phyloP scores from a whole-genome alignment of 1,139 yeast genomes.

The Arxiozyma slooffiae region DNA sequence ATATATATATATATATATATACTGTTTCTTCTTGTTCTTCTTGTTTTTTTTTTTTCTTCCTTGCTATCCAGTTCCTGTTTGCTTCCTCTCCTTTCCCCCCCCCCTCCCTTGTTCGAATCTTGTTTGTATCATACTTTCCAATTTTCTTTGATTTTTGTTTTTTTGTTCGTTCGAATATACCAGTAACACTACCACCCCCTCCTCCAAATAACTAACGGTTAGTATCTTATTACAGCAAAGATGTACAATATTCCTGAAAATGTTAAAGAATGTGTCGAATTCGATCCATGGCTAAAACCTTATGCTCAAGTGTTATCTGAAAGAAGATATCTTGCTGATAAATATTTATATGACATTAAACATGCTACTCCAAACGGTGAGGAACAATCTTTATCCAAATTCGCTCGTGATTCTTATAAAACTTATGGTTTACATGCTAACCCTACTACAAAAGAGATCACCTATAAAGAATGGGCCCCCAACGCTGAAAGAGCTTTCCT shows the following conservation, averaged over 20 bases:
- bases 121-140: no score
- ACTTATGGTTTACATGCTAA: constrained; percentile 68
- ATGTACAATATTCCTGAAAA: constrained; percentile 28
- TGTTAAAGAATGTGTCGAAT: constrained; percentile 50
- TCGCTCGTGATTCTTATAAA: constrained; percentile 48
- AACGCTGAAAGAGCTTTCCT: constrained; percentile 64
- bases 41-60: no score
- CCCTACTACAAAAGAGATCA: constrained; percentile 41
- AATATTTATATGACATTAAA: constrained; percentile 39
- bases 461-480: constrained; percentile 81
- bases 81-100: no score
- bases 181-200: neutral
- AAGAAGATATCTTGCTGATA: constrained; percentile 46
- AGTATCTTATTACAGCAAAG: no score
- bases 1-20: no score
- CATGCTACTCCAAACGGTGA: constrained; percentile 25
- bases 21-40: no score
- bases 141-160: no score
- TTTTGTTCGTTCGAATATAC: no score
- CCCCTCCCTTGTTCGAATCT: no score
- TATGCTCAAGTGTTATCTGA: constrained; percentile 50
- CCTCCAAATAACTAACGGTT: neutral
- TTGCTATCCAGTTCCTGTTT: no score
- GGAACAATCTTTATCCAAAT: constrained; percentile 34
- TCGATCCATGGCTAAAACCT: constrained; percentile 88